Evolutionary conservation across 1,139 yeast genomes (phyloP), one percentile per base, ranked within the genome.

Genomic region (Pichia kudriavzevii): DNA sequence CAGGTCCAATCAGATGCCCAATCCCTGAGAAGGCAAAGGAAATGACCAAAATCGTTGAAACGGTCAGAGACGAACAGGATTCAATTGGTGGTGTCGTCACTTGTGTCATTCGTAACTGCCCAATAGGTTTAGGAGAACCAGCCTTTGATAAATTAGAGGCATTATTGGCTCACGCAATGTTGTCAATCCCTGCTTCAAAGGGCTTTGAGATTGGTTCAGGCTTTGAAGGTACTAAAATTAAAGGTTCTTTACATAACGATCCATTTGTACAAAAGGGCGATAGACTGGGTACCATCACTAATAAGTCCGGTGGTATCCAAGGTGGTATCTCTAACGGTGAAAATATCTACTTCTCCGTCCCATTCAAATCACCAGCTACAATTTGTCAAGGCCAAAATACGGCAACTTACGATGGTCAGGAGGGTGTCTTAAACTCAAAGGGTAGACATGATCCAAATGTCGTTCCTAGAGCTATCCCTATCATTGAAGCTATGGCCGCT

Each of bases 391-490:
- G 82, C 54, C 98, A 91, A 64, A 63, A 67, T 29, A 91, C 98
- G 17, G 74, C 87, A 22, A 74, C 91, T 31, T 91, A 88, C 63
- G 88, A 81, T 20, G 98, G 98, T 50, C 68, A 69, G 44, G 73
- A 66, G 30, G 98, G 98, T 53, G 75, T 80, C 13, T 71, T 91
- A 45, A 95, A 94, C 36, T 95, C 98, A 26, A 79, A 91, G 59
- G 98, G 98, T 42, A 81, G 98, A 68, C 98, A 91, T 56, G 98
- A 91, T 58, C 98, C 98, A 21, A 85, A 91, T 55, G 98, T 91
- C 38, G 94, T 94, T 11, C 98, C 98, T 45, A 78, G 98, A 61
- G 98, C 98, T 21, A 88, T 91, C 39, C 98, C 98, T 34, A 91
- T 91, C 54, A 97, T 91, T 30, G 98, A 91, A 64, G 85, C 98